These are phyloP conservation scores for Globisporangium cylindrosporum DNA, from an alignment of 352 stramenopile species.

Conservation along the genomic window DNA sequence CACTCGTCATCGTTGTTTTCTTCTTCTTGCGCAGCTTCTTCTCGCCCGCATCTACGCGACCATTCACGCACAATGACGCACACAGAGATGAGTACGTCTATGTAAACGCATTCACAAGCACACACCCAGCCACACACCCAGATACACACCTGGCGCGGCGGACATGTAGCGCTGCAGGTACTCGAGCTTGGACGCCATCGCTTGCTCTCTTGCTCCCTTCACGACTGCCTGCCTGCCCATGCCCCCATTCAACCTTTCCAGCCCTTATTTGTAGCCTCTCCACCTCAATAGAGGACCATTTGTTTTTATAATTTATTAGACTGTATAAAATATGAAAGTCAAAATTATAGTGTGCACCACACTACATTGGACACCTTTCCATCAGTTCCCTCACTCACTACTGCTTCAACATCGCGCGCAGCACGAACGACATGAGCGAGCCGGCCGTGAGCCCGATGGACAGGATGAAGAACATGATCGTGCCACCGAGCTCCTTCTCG, in stretches of 20 bases:
- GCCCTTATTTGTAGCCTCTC: not conserved
- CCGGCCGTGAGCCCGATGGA: constrained; percentile 67
- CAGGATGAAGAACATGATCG: constrained; percentile 82
- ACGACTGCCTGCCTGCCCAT: not conserved
- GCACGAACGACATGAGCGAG: constrained; percentile 74
- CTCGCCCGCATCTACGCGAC: constrained; percentile 23
- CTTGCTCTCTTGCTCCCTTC: not conserved
- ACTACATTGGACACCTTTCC: not conserved
- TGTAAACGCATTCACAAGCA: not conserved
- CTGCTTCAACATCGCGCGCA: constrained; percentile 73
- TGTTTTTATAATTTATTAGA: too few relatives aligned
- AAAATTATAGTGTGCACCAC: not conserved
- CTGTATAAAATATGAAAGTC: not conserved
- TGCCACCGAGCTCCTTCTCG: constrained; percentile 73
- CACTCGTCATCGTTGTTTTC: constrained; percentile 19
- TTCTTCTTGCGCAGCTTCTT: constrained; percentile 65
- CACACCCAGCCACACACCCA: not conserved
- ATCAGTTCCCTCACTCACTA: constrained; percentile 11
- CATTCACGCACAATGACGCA: not conserved
- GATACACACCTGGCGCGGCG: constrained; percentile 26
- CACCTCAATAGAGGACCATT: not conserved
- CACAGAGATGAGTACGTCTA: not conserved
- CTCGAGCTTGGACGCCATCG: constrained; percentile 68
- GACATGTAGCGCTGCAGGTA: constrained; percentile 81
- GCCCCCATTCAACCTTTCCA: not conserved